phyloP scores from a whole-genome alignment of 2,329 filamentous ascomycete species.

The Colletotrichum salicis region DNA sequence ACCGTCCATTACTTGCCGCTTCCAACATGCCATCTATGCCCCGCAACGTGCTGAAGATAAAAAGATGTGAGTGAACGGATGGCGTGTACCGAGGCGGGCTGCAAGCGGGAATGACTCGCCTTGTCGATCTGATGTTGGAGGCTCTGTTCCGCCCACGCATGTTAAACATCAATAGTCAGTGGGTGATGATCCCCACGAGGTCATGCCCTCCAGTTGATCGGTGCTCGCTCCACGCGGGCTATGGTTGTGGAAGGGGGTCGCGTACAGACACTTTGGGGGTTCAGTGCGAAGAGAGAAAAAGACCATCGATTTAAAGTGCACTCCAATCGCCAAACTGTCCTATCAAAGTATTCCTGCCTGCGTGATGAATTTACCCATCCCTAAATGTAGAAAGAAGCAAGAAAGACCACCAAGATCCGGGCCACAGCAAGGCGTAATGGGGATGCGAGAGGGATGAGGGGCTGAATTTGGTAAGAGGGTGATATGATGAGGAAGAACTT shows the following conservation, averaged over 20 bases:
- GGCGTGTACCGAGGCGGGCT: not conserved
- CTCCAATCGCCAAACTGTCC: slow-evolving; percentile 63
- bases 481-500: not conserved
- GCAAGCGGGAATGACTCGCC: slow-evolving; percentile 19
- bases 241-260: not conserved
- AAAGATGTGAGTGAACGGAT: not conserved
- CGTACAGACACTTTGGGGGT: not conserved
- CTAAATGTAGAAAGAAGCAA: slow-evolving; percentile 44
- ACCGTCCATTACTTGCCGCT: not conserved
- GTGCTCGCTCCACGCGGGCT: slow-evolving; percentile 10
- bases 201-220: slow-evolving; percentile 1
- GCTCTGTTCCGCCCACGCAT: not conserved
- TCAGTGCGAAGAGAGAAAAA: slow-evolving; percentile 34
- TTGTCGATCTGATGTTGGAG: not conserved
- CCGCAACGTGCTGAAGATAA: not conserved
- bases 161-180: slow-evolving; percentile 10
- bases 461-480: not conserved
- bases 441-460: slow-evolving; percentile 31
- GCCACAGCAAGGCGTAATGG: slow-evolving; percentile 36
- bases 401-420: slow-evolving; percentile 35
- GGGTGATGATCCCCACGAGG: slow-evolving; percentile 12
- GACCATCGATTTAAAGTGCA: slow-evolving; percentile 55
- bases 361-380: slow-evolving; percentile 48
- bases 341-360: slow-evolving; percentile 56
- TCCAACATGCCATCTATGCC: not conserved